phyloP scores from a whole-genome alignment of 2,329 filamentous ascomycete species.

The Bertia moriformis region DNA sequence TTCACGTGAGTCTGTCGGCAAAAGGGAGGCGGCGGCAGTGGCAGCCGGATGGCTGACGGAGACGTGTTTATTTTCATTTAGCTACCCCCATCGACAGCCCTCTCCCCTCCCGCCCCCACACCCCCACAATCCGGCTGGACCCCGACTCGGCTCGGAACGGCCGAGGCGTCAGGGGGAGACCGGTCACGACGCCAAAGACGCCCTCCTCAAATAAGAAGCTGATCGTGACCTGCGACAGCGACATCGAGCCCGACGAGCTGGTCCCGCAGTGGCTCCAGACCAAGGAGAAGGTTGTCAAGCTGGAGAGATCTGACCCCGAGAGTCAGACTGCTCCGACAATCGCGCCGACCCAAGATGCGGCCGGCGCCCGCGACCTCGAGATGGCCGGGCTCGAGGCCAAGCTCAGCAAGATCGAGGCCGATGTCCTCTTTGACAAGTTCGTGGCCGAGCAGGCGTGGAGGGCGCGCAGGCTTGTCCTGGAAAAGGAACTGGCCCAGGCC shows the following conservation, averaged over 20 bases:
- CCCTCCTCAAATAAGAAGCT: conserved; percentile 23
- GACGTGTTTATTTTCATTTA: neutral
- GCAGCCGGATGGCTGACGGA: conserved; percentile 2
- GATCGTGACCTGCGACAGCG: conserved; percentile 42
- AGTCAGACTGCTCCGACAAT: conserved; percentile 20
- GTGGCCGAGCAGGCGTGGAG: conserved; percentile 55
- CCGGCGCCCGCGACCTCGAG: conserved; percentile 24
- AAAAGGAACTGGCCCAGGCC: conserved; percentile 40
- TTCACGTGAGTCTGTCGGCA: too few species aligned
- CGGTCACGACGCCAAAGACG: neutral
- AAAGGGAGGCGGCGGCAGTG: conserved; percentile 12
- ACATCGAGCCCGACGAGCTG: conserved; percentile 62
- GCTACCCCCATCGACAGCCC: conserved; percentile 35
- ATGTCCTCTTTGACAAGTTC: conserved; percentile 59
- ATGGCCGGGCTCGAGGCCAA: conserved; percentile 58
- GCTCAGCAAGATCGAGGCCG: conserved; percentile 61
- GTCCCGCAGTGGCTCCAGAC: conserved; percentile 65
- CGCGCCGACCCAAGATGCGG: conserved; percentile 18
- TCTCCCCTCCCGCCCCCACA: conserved; percentile 30
- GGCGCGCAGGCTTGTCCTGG: conserved; percentile 37
- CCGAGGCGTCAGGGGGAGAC: too few species aligned
- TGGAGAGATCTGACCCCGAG: conserved; percentile 37
- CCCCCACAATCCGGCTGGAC: conserved; percentile 23
- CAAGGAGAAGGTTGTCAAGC: conserved; percentile 51
- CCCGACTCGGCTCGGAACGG: neutral